Evolutionary conservation across 345 rosid species (phyloP).

Genomic region (Carallia pectinifolia): DNA sequence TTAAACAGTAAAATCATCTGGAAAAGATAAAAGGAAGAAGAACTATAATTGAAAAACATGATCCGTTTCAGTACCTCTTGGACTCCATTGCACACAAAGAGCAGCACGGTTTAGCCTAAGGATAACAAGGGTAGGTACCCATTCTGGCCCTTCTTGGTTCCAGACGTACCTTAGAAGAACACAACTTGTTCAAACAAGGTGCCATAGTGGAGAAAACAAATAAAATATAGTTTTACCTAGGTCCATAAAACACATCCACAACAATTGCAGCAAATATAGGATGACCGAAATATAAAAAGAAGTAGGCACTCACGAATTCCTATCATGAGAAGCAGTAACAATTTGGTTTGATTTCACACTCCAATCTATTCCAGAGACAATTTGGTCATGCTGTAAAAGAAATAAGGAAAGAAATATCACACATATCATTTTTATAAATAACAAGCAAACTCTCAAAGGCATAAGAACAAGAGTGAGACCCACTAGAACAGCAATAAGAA

Average conservation of each 20-base stretch:
- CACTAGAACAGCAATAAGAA: too few relatives aligned
- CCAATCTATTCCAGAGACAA: conserved; percentile 98
- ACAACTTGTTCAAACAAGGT: conserved; percentile 14
- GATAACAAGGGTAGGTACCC: conserved; percentile 96
- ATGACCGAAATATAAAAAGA: background rate
- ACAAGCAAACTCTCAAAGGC: too few relatives aligned
- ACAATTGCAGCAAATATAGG: too few relatives aligned
- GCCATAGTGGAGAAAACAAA: background rate
- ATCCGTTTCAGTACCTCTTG: conserved; percentile 54
- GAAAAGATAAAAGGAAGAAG: conserved; percentile 8
- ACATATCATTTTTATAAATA: too few relatives aligned
- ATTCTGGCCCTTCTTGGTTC: conserved; percentile 82
- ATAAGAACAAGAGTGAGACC: too few relatives aligned
- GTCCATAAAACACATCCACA: too few relatives aligned
- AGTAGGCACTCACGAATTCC: conserved; percentile 81
- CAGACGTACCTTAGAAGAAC: conserved; percentile 70
- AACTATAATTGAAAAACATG: background rate
- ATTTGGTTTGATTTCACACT: conserved; percentile 74
- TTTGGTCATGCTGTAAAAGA: conserved; percentile 88
- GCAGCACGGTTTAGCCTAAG: conserved; percentile 98
- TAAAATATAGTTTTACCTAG: too few relatives aligned
- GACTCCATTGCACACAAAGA: conserved; percentile 95
- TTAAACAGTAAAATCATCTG: background rate
- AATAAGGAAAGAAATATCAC: background rate
- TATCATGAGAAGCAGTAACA: conserved; percentile 90